Evolutionary conservation across 2,329 filamentous ascomycete species (phyloP), one percentile per base, ranked within the genome.

Genomic region (Hawksworthiomyces lignivorus): DNA sequence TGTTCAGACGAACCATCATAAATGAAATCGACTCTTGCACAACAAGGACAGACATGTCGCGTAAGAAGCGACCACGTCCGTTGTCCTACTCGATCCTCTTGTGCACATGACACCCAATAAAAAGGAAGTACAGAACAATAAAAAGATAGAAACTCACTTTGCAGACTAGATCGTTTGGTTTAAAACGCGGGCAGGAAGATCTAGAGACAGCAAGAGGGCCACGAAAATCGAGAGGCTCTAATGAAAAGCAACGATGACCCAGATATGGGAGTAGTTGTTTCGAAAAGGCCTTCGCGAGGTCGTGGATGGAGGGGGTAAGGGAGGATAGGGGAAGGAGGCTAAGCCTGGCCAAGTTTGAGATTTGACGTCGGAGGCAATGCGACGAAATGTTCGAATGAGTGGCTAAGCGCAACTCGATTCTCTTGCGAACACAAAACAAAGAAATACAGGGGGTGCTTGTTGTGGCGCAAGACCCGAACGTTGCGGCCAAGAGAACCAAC

Each of bases 401-500:
- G 48, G 48, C 44, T 44, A 44, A 42, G 48, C 36, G 31, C 44
- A 20, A 29, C 28, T 44, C 18, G 32, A 36, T 46, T 40, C 26
- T 32, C 28, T 32, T 38, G 36, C 20, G 26, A 36, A 34, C 28
- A 43, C 30, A 31, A 36, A 39, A 38, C 28, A 32, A 32, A 30
- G 24, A 29, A 4, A 37, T n/a, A 32, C 18, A 21, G 36, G 18
- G 46, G 21, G 12, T 24, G 26, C 28, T 27, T 19, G 17, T 28
- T 15, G 39, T 26, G 32, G 38, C 36, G 36, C 22, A 22, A 19
- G 42, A 32, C 41, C 41, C 41, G 31, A 40, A n/a, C 36, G 30
- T 17, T 12, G 36, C 15, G 28, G 36, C 42, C 42, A 44, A 24
- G 36, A 40, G 27, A 43, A 18, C 29, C 36, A 24, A 31, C 30